Percentiles rank a stretch among this genome's conserved stretches.
These are phyloP conservation scores for Ceratocystis eucalypticola DNA, from an alignment of 2,329 filamentous ascomycete species.

Conservation along the genomic window DNA sequence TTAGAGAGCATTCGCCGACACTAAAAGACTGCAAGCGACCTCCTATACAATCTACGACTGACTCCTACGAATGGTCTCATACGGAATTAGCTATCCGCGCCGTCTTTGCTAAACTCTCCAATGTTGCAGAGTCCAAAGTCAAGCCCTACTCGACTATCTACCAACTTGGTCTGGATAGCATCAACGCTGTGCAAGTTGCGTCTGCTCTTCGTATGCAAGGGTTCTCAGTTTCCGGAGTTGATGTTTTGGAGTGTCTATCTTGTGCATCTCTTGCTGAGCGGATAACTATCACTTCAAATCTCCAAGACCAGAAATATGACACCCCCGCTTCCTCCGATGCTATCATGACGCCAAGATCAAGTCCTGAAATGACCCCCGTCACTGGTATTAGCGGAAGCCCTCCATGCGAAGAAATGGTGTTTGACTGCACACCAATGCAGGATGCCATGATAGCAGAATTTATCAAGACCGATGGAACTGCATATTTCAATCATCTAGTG, in stretches of 20 bases:
- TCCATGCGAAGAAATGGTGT: conserved; percentile 19
- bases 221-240: conserved; percentile 47
- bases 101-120: conserved; percentile 46
- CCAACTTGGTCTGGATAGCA: conserved; percentile 80
- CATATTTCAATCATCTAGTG: conserved; percentile 64
- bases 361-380: background rate
- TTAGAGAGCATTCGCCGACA: background rate
- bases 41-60: background rate
- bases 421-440: conserved; percentile 59
- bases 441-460: conserved; percentile 68
- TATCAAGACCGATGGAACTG: conserved; percentile 46
- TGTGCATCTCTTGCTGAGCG: conserved; percentile 5
- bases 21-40: background rate
- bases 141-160: conserved; percentile 58
- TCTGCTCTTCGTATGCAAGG: conserved; percentile 48
- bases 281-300: background rate
- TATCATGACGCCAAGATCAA: conserved; percentile 10
- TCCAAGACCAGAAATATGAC: background rate
- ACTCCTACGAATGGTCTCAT: conserved; percentile 32
- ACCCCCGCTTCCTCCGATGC: background rate
- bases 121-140: conserved; percentile 38
- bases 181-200: conserved; percentile 70
- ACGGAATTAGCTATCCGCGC: conserved; percentile 41
- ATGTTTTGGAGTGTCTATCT: conserved; percentile 47
- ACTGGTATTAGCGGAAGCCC: background rate